phyloP scores from a whole-genome alignment of 192 early-diverging fungal genomes.

The Ramicandelaber brevisporus region DNA sequence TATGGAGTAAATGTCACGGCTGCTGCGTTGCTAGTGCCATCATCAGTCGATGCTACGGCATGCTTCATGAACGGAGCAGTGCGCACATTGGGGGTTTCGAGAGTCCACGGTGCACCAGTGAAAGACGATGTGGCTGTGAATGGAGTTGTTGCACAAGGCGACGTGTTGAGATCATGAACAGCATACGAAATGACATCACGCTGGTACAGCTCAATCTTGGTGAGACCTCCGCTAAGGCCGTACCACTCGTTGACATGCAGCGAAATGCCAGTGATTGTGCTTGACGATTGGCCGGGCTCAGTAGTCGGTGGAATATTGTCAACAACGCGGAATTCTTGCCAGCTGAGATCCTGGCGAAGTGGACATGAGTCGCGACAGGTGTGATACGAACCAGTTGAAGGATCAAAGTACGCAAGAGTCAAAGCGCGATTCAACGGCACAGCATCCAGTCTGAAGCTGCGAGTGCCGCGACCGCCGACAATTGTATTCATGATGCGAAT shows the following conservation, averaged over 20 bases:
- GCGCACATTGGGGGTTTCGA: too few species aligned
- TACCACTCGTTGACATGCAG: slow-evolving; percentile 30
- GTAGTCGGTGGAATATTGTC: slow-evolving; percentile 13
- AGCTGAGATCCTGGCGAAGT: slow-evolving; percentile 9
- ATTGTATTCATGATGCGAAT: slow-evolving; percentile 37
- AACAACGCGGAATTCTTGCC: slow-evolving; percentile 19
- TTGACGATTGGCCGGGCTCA: slow-evolving; percentile 10
- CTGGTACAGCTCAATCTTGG: slow-evolving; percentile 17
- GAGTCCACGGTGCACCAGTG: too few species aligned
- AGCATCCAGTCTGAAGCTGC: slow-evolving; percentile 34
- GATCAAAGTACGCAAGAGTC: slow-evolving; percentile 36
- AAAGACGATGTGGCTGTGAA: too few species aligned
- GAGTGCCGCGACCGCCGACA: slow-evolving; percentile 27
- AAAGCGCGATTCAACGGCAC: slow-evolving; percentile 22
- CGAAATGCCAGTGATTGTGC: slow-evolving; percentile 20
- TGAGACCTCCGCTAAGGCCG: slow-evolving; percentile 19
- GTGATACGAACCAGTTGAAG: slow-evolving; percentile 9
- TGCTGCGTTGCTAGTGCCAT: too few species aligned
- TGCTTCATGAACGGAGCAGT: too few species aligned
- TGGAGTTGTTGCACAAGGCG: too few species aligned
- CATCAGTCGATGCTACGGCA: too few species aligned
- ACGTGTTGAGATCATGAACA: too few species aligned
- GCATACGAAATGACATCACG: too few species aligned
- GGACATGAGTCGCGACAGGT: slow-evolving; percentile 16
- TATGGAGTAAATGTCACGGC: slow-evolving; percentile 14